phyloP scores from a whole-genome alignment of 768 basidiomycete genomes.

The Lactarius akahatsu region DNA sequence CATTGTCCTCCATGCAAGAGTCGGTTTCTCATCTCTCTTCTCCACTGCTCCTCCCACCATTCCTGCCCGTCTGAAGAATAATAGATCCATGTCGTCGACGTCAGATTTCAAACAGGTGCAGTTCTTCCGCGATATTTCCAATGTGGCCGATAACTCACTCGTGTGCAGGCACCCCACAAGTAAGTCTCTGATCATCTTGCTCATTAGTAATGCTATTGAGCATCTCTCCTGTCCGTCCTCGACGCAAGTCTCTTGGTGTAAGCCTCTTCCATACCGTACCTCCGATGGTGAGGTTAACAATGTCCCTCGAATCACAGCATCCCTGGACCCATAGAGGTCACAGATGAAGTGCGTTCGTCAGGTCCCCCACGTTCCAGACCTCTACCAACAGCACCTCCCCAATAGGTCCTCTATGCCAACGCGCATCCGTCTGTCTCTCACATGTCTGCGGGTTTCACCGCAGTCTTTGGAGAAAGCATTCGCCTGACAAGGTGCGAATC shows the following conservation, averaged over 20 bases:
- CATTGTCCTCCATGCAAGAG: constrained; percentile 1
- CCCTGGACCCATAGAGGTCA: constrained; percentile 57
- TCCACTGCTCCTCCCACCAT: constrained; percentile 15
- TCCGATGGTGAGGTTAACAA: constrained; percentile 28
- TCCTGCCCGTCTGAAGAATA: constrained; percentile 21
- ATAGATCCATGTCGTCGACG: constrained; percentile 33
- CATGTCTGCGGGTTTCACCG: constrained; percentile 83
- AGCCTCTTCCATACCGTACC: constrained; percentile 1
- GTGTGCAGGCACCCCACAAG: constrained; percentile 48
- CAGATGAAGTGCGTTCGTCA: constrained; percentile 50
- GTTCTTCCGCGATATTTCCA: not conserved
- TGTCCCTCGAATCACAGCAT: constrained; percentile 34
- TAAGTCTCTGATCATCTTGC: constrained; percentile 34
- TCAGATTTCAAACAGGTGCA: constrained; percentile 38
- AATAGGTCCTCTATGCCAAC: constrained; percentile 85
- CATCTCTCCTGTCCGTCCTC: not conserved
- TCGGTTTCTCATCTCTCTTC: constrained; percentile 4
- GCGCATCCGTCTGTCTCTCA: constrained; percentile 90
- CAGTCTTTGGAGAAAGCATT: constrained; percentile 85
- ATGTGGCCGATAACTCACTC: constrained; percentile 18
- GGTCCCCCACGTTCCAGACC: not conserved
- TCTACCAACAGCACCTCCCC: not conserved
- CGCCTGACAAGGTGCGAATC: constrained; percentile 68
- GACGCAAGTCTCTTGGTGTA: constrained; percentile 33
- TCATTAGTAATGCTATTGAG: not conserved